A percentile compares a stretch with the other conserved stretches of the same genome.
These are phyloP conservation scores for Metarhizium guizhouense DNA, from an alignment of 2,329 filamentous ascomycete species.

Conservation along the genomic window DNA sequence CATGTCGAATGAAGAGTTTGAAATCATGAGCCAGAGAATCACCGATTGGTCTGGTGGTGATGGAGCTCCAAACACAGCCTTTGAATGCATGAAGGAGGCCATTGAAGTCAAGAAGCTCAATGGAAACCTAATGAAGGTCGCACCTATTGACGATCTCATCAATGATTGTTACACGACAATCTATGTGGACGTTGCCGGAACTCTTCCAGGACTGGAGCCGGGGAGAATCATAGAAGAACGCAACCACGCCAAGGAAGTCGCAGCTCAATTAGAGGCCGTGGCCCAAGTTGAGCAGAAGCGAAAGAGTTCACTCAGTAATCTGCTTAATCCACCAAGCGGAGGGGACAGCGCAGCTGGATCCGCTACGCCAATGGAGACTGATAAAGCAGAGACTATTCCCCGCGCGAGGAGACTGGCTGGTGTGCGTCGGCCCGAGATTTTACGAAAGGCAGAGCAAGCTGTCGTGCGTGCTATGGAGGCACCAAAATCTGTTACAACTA, in stretches of 20 bases:
- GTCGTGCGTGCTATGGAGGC: constrained; percentile 42
- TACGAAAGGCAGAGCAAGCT: constrained; percentile 53
- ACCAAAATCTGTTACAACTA: constrained; percentile 32
- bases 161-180: constrained; percentile 79
- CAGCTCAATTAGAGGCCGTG: constrained; percentile 26
- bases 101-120: constrained; percentile 65
- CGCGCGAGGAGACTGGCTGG: constrained; percentile 30
- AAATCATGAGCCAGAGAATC: constrained; percentile 45
- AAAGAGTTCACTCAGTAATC: constrained; percentile 27
- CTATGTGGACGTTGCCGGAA: constrained; percentile 57
- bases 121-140: constrained; percentile 74
- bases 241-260: constrained; percentile 31
- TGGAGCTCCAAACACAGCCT: constrained; percentile 28
- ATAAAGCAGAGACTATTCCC: constrained; percentile 31
- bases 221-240: constrained; percentile 37
- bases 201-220: constrained; percentile 43
- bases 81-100: constrained; percentile 47
- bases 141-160: constrained; percentile 85
- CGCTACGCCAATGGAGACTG: constrained; percentile 26
- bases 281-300: constrained; percentile 17
- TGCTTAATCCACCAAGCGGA: constrained; percentile 33
- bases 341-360: constrained; percentile 26
- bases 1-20: constrained; percentile 46
- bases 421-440: constrained; percentile 46
- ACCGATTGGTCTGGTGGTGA: constrained; percentile 42